Evolutionary conservation across 305 asterid genomes (phyloP).

Genomic region (Fraxinus sp.): DNA sequence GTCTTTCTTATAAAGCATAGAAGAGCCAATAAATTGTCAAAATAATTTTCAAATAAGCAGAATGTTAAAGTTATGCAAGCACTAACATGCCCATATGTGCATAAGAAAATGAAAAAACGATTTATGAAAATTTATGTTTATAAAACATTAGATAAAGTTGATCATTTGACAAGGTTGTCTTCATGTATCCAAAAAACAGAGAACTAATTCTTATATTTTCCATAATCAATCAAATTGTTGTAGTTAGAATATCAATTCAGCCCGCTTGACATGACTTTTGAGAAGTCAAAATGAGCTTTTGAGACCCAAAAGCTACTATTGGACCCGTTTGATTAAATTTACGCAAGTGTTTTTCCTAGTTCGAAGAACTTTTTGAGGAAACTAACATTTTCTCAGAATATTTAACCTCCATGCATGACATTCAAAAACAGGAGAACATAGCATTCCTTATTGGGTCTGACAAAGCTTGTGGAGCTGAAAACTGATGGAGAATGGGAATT

Average conservation of each 20-base stretch:
- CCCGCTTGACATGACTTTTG: background rate
- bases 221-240: background rate
- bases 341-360: background rate
- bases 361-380: too few species aligned
- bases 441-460: background rate
- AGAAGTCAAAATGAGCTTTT: background rate
- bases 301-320: background rate
- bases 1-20: slow-evolving; percentile 5
- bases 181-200: background rate
- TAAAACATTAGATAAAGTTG: background rate
- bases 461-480: background rate
- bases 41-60: slow-evolving; percentile 7
- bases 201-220: background rate
- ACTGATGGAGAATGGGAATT: background rate
- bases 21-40: background rate
- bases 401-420: slow-evolving; percentile 2
- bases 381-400: background rate
- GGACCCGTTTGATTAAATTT: background rate
- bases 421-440: background rate
- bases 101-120: background rate
- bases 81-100: background rate
- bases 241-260: background rate
- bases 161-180: background rate
- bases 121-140: background rate
- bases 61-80: background rate